phyloP scores from a whole-genome alignment of 495 filamentous ascomycete genomes.

The Immersiella caudata region DNA sequence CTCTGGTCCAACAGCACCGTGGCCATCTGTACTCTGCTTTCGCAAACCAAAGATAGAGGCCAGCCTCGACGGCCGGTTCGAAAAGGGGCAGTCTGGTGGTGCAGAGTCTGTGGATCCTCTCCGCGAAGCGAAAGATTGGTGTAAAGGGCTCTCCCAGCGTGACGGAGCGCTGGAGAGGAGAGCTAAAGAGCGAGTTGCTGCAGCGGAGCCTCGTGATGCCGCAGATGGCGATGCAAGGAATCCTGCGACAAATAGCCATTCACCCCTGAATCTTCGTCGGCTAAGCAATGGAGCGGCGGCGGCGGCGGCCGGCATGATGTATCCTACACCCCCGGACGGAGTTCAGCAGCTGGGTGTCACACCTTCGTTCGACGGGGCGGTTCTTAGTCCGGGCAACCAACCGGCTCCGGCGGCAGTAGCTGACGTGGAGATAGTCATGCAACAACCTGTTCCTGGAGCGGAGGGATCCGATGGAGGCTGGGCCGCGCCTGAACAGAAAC shows the following conservation, averaged over 20 bases:
- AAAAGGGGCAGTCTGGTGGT: conserved; percentile 20
- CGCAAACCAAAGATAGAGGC: conserved; percentile 39
- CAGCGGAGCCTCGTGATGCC: conserved; percentile 48
- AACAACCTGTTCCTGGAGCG: conserved; percentile 19
- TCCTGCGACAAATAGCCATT: conserved; percentile 40
- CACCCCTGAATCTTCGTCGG: conserved; percentile 50
- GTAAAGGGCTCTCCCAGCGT: conserved; percentile 49
- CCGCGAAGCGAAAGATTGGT: conserved; percentile 71
- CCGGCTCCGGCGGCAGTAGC: conserved; percentile 22
- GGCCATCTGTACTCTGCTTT: conserved; percentile 57
- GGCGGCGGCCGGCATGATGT: conserved; percentile 65
- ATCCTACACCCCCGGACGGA: conserved; percentile 86
- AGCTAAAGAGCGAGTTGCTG: conserved; percentile 56
- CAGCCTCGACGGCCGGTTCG: conserved; percentile 22
- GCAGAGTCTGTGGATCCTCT: conserved; percentile 60
- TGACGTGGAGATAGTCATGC: conserved; percentile 35
- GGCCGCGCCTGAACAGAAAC: conserved; percentile 42
- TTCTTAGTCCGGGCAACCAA: conserved; percentile 51
- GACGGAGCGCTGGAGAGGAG: conserved; percentile 50
- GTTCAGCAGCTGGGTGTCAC: conserved; percentile 52
- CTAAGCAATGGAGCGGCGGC: conserved; percentile 55
- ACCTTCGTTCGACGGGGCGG: conserved; percentile 53
- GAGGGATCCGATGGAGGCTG: conserved; percentile 39
- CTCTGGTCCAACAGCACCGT: conserved; percentile 43
- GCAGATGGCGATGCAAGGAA: conserved; percentile 42